phyloP scores from a whole-genome alignment of 192 early-diverging fungal species.

The Phycomyces blakesleeanus region DNA sequence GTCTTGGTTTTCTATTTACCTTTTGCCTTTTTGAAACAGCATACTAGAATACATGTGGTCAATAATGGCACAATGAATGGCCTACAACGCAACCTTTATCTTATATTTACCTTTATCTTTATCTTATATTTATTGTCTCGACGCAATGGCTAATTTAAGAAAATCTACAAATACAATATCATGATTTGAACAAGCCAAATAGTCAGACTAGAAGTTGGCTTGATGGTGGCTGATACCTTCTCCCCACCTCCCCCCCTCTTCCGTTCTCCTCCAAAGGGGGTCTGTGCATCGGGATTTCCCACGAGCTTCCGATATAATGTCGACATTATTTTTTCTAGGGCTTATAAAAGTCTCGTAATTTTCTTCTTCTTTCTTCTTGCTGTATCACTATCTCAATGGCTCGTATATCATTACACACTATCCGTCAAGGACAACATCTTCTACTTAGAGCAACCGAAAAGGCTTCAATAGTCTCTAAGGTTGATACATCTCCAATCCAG shows the following conservation, averaged over 20 bases:
- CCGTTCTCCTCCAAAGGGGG: not conserved
- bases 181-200: too few relatives aligned
- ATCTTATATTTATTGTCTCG: not conserved
- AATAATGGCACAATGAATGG: slow-evolving; percentile 7
- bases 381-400: not conserved
- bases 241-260: not conserved
- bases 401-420: not conserved
- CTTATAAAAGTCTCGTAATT: not conserved
- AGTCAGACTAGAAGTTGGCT: not conserved
- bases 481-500: slow-evolving; percentile 11
- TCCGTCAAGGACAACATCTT: not conserved
- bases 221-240: not conserved
- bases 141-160: too few relatives aligned
- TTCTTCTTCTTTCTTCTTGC: not conserved
- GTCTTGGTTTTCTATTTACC: too few relatives aligned
- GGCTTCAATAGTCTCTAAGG: slow-evolving; percentile 1
- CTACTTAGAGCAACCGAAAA: not conserved
- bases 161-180: too few relatives aligned
- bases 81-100: not conserved
- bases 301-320: not conserved
- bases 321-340: not conserved
- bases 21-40: not conserved
- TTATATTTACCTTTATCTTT: not conserved
- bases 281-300: slow-evolving; percentile 2
- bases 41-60: slow-evolving; percentile 2